phyloP scores from a whole-genome alignment of 768 basidiomycete genomes.

The Lentinula guzmanii region DNA sequence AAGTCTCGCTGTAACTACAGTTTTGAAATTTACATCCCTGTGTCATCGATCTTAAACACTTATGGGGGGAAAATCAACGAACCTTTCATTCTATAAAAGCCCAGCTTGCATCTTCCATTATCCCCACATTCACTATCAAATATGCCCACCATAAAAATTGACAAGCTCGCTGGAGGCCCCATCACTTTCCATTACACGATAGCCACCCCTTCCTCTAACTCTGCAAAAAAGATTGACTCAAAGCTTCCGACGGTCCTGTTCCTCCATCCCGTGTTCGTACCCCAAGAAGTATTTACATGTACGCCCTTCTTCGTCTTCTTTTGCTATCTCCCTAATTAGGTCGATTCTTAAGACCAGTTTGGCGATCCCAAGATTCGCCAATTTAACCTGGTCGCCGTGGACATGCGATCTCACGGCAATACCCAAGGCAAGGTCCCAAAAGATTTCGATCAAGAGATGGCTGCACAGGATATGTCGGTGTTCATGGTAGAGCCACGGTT shows the following conservation, averaged over 20 bases:
- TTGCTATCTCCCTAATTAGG: neutral
- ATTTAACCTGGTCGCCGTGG: conserved; percentile 24
- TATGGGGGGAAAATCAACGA: too few relatives aligned
- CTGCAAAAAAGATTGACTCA: conserved; percentile 22
- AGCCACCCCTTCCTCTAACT: conserved; percentile 27
- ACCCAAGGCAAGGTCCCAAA: conserved; percentile 16
- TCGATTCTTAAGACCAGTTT: conserved; percentile 24
- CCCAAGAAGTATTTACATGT: conserved; percentile 30
- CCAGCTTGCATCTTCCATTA: too few relatives aligned
- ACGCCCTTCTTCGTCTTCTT: conserved; percentile 9
- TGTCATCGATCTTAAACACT: neutral
- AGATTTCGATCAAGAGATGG: conserved; percentile 15
- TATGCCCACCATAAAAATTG: neutral
- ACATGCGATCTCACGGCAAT: conserved; percentile 19
- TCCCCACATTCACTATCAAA: neutral
- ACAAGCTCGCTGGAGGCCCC: neutral
- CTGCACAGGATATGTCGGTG: conserved; percentile 20
- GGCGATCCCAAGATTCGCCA: conserved; percentile 19
- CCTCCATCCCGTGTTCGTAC: conserved; percentile 24
- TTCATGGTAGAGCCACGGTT: conserved; percentile 16
- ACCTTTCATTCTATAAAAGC: conserved; percentile 37
- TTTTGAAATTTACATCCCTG: neutral
- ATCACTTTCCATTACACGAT: conserved; percentile 23
- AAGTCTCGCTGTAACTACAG: neutral
- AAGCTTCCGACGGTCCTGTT: conserved; percentile 32